Evolutionary conservation across 768 basidiomycete species (phyloP).

Genomic region (Mycena floridula): DNA sequence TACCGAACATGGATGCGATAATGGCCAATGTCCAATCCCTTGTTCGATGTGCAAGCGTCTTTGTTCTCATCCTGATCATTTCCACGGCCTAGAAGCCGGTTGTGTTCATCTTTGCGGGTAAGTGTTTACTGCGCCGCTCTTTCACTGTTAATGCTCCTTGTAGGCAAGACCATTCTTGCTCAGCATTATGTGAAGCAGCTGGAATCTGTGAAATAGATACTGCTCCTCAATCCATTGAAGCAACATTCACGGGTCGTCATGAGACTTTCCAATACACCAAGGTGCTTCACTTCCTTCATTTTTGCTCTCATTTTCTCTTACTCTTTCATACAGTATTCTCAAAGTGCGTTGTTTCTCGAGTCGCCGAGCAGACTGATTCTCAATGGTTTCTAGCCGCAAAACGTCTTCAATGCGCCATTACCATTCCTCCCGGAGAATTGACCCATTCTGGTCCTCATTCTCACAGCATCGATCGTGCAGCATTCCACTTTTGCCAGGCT

Average conservation of each 20-base stretch:
- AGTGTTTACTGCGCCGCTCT: constrained; percentile 4
- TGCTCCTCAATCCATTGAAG: constrained; percentile 51
- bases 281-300: constrained; percentile 22
- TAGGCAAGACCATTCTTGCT: constrained; percentile 49
- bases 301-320: neutral
- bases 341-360: constrained; percentile 28
- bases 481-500: constrained; percentile 50
- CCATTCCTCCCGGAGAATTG: constrained; percentile 34
- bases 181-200: constrained; percentile 29
- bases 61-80: constrained; percentile 41
- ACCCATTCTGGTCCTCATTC: constrained; percentile 42
- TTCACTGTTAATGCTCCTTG: neutral
- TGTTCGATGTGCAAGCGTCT: constrained; percentile 53
- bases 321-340: constrained; percentile 36
- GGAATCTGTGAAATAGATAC: constrained; percentile 59
- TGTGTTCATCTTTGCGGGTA: constrained; percentile 55
- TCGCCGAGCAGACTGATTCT: neutral
- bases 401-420: constrained; percentile 42
- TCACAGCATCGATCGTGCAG: constrained; percentile 37
- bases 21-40: constrained; percentile 43
- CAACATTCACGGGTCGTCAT: constrained; percentile 53
- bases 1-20: constrained; percentile 41
- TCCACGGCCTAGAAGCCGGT: constrained; percentile 38
- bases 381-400: constrained; percentile 32
- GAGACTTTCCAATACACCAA: constrained; percentile 64